Evolutionary conservation across 495 filamentous ascomycete genomes (phyloP).

Genomic region (Aspergillus affinis): DNA sequence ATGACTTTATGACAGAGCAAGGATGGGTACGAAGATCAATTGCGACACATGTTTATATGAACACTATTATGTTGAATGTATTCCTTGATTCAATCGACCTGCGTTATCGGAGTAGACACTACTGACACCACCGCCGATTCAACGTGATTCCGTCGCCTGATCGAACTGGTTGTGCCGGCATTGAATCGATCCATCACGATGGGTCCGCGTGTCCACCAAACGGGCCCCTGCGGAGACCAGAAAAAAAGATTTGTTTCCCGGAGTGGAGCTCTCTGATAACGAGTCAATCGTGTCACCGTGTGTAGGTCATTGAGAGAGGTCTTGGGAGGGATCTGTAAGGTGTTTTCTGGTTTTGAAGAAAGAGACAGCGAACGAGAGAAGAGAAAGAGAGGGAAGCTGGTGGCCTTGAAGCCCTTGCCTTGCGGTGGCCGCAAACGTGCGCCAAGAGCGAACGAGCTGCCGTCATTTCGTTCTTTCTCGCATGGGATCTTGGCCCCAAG

Average conservation of each 20-base stretch:
- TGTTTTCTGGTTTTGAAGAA: neutral
- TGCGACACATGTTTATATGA: neutral
- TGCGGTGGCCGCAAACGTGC: neutral
- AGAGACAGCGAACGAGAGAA: neutral
- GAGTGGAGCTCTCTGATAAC: neutral
- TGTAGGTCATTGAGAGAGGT: neutral
- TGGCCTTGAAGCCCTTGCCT: no score
- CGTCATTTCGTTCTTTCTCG: conserved; percentile 3
- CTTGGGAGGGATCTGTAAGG: no score
- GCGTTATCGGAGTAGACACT: no score
- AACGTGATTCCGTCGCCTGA: no score
- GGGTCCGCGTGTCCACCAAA: neutral
- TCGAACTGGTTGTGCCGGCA: no score
- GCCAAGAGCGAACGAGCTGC: neutral
- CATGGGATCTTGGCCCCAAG: neutral
- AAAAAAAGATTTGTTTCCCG: neutral
- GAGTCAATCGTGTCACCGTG: neutral
- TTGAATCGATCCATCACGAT: neutral
- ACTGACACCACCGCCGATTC: no score
- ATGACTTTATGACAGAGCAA: neutral
- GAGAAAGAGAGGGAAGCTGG: neutral
- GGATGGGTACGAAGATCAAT: neutral
- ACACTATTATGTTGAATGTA: neutral
- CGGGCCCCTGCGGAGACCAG: neutral
- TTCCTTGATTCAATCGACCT: no score